A percentile compares a stretch with the other conserved stretches of the same genome.
These are phyloP conservation scores for Adansonia madagascariensis DNA, from an alignment of 441 rosid genomes.

Conservation along the genomic window DNA sequence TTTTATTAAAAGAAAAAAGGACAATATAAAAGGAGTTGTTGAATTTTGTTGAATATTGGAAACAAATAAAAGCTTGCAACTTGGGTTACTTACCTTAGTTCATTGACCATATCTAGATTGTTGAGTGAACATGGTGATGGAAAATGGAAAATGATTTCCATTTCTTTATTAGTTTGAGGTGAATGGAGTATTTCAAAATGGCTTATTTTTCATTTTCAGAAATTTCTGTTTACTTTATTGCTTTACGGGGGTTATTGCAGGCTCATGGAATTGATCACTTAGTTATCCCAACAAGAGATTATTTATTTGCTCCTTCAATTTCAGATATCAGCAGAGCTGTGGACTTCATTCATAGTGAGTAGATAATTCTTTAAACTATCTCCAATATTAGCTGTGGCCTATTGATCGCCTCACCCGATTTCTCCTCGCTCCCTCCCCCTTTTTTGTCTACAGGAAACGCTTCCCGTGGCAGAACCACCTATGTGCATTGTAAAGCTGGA, in stretches of 20 bases:
- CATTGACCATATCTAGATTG: not conserved
- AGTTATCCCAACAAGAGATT: constrained; percentile 86
- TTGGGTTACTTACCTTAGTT: not conserved
- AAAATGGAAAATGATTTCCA: not conserved
- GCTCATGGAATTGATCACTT: constrained; percentile 74
- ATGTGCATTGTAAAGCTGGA: constrained; percentile 91
- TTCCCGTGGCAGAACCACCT: constrained; percentile 63
- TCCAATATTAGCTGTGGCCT: not conserved
- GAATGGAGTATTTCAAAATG: not conserved
- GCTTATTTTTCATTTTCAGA: constrained; percentile 1
- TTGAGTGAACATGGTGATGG: constrained; percentile 1
- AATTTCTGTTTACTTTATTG: constrained; percentile 1
- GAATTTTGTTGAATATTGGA: no score
- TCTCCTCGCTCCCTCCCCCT: not conserved
- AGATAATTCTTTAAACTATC: constrained; percentile 5
- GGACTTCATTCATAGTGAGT: constrained; percentile 72
- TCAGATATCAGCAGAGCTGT: constrained; percentile 66
- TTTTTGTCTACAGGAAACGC: constrained; percentile 51
- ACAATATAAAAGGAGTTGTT: not conserved
- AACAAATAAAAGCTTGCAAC: not conserved
- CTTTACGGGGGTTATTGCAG: constrained; percentile 39
- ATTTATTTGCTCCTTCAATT: constrained; percentile 74
- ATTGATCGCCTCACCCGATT: constrained; percentile 10
- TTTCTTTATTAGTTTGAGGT: not conserved
- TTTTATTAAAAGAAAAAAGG: no score